These are phyloP conservation scores for Stemphylium vesicarium DNA, from an alignment of 2,329 filamentous ascomycete genomes.

Conservation along the genomic window DNA sequence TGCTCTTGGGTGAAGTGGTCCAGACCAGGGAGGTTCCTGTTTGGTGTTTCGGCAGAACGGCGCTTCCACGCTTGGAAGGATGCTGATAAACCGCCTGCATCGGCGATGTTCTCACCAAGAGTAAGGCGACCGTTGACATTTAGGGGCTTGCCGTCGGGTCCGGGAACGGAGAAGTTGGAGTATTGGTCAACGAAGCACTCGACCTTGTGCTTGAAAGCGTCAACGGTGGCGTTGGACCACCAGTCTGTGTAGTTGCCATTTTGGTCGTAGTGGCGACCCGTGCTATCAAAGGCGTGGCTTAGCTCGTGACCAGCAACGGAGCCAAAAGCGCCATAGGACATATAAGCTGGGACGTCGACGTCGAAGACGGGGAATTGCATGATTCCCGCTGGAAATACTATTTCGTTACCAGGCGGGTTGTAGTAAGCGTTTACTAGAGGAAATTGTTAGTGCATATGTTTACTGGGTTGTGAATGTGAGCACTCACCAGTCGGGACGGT, in stretches of 20 bases:
- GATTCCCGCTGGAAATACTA: constrained; percentile 72
- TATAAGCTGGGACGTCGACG: constrained; percentile 66
- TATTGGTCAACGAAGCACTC: constrained; percentile 75
- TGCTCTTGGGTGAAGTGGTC: constrained; percentile 70
- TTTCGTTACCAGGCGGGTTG: constrained; percentile 68
- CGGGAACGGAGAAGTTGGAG: constrained; percentile 63
- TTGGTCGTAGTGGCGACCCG: constrained; percentile 68
- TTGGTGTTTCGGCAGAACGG: constrained; percentile 59
- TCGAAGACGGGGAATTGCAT: constrained; percentile 72
- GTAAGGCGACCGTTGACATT: constrained; percentile 69
- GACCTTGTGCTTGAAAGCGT: constrained; percentile 64
- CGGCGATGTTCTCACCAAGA: constrained; percentile 73
- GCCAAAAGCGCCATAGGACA: constrained; percentile 73
- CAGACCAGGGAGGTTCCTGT: constrained; percentile 60
- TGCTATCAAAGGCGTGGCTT: constrained; percentile 72
- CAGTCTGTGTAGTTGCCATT: constrained; percentile 70
- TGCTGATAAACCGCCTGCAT: constrained; percentile 69
- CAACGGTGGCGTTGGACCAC: constrained; percentile 68
- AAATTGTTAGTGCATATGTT: background rate
- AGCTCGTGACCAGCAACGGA: constrained; percentile 72
- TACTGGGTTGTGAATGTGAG: too few species aligned
- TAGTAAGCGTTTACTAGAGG: constrained; percentile 66
- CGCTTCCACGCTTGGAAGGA: constrained; percentile 71
- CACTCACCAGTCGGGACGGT: constrained; percentile 56
- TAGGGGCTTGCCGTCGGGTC: constrained; percentile 62